A percentile compares a stretch with the other conserved stretches of the same genome.
These are phyloP conservation scores for Pinus taeda DNA, from an alignment of 75 land plant genomes.

Conservation along the genomic window DNA sequence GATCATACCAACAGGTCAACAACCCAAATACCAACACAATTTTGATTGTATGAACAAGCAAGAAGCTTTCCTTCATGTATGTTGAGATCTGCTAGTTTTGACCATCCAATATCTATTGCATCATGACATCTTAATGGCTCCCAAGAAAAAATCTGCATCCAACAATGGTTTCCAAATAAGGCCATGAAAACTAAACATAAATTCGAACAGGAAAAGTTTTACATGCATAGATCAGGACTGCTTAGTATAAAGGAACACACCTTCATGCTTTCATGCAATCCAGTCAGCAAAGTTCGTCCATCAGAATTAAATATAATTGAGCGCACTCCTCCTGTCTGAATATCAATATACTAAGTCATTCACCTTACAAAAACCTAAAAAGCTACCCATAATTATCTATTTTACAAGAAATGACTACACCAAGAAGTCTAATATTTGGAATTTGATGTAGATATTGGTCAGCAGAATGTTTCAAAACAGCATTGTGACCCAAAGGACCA, in stretches of 20 bases:
- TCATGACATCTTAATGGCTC: constrained; percentile 91
- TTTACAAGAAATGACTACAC: neutral
- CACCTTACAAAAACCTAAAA: neutral
- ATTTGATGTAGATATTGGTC: neutral
- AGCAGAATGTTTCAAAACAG: neutral
- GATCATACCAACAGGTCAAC: constrained; percentile 73
- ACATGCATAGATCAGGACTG: neutral
- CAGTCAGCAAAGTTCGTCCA: constrained; percentile 84
- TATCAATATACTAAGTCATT: neutral
- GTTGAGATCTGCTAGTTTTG: constrained; percentile 75
- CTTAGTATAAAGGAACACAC: constrained; percentile 19
- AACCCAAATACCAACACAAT: constrained; percentile 94
- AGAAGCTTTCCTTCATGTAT: constrained; percentile 93
- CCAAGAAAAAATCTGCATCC: constrained; percentile 87
- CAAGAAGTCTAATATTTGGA: neutral
- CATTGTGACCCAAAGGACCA: neutral
- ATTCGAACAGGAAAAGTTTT: neutral
- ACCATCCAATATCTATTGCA: constrained; percentile 90
- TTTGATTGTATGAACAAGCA: constrained; percentile 87
- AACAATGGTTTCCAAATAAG: neutral
- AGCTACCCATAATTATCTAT: too few relatives aligned
- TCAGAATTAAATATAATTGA: constrained; percentile 86
- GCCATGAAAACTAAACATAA: neutral
- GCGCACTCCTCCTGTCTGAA: constrained; percentile 76
- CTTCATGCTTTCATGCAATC: constrained; percentile 79